A percentile compares a stretch with the other conserved stretches of the same genome.
These are phyloP conservation scores for Gossypium gossypioides DNA, from an alignment of 441 rosid species.

Conservation along the genomic window DNA sequence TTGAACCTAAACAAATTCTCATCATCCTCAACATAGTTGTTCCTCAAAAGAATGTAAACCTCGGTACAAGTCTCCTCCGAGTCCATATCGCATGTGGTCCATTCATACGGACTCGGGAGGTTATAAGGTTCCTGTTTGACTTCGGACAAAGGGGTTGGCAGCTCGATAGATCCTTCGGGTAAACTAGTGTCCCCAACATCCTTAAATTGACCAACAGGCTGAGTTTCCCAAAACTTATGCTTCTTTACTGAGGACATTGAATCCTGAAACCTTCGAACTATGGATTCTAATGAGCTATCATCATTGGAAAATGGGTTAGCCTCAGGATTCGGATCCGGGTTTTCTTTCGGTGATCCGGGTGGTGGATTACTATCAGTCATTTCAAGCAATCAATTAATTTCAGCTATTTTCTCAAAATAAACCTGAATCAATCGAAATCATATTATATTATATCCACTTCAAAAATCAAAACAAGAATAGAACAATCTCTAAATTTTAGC, in stretches of 20 bases:
- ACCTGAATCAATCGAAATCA: background rate
- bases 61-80: constrained; percentile 53
- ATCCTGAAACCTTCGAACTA: constrained; percentile 56
- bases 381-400: constrained; percentile 11
- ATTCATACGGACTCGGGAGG: constrained; percentile 63
- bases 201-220: constrained; percentile 77
- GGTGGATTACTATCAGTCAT: constrained; percentile 53
- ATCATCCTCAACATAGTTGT: constrained; percentile 63
- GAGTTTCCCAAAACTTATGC: constrained; percentile 90
- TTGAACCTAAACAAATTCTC: constrained; percentile 93
- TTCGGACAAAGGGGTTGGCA: constrained; percentile 47
- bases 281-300: constrained; percentile 46
- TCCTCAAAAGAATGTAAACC: constrained; percentile 51
- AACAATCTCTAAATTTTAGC: too few relatives aligned
- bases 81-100: constrained; percentile 73
- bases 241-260: constrained; percentile 38
- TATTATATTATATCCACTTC: background rate
- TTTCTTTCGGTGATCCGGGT: constrained; percentile 45
- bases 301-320: constrained; percentile 23
- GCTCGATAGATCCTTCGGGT: constrained; percentile 60
- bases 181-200: constrained; percentile 48
- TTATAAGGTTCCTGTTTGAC: constrained; percentile 73
- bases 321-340: constrained; percentile 38
- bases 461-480: too few relatives aligned
- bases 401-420: background rate